Evolutionary conservation across 2,329 filamentous ascomycete species (phyloP).

Genomic region (Incumbomyces lentus): DNA sequence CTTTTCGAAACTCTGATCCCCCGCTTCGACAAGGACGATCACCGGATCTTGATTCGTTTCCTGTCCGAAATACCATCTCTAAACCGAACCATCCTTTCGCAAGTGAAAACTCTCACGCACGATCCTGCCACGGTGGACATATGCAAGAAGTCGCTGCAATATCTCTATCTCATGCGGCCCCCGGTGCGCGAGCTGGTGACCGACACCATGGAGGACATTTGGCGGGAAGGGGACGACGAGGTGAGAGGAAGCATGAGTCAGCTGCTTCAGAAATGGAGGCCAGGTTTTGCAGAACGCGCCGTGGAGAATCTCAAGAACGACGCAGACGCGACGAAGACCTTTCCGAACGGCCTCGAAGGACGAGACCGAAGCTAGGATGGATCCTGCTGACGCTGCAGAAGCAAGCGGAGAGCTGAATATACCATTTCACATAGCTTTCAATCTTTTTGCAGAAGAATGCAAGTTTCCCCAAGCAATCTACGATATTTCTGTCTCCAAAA

Average conservation of each 20-base stretch:
- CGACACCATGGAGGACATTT: constrained; percentile 50
- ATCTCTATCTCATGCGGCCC: constrained; percentile 49
- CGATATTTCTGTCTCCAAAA: too few species aligned
- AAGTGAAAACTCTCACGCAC: constrained; percentile 54
- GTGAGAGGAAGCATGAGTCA: constrained; percentile 41
- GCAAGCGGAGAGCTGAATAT: too few species aligned
- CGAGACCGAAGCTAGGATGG: neutral
- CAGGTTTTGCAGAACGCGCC: constrained; percentile 24
- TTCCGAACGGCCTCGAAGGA: constrained; percentile 3
- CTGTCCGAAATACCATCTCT: constrained; percentile 83
- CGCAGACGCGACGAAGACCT: neutral
- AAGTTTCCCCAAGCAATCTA: too few species aligned
- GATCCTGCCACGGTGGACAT: constrained; percentile 54
- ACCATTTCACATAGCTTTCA: too few species aligned
- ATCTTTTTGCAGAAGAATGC: too few species aligned
- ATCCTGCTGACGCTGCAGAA: too few species aligned
- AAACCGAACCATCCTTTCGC: constrained; percentile 58
- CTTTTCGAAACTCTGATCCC: constrained; percentile 83
- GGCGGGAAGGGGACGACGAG: constrained; percentile 42
- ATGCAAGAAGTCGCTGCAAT: constrained; percentile 48
- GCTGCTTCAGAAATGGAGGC: constrained; percentile 46
- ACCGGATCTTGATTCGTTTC: constrained; percentile 76
- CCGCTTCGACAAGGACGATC: constrained; percentile 79
- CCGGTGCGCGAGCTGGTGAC: constrained; percentile 48
- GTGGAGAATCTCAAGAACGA: constrained; percentile 12